A percentile compares a stretch with the other conserved stretches of the same genome.
Evolutionary conservation across 176 grass and related monocot genomes (phyloP).

Genomic region (Hordeum marinum): DNA sequence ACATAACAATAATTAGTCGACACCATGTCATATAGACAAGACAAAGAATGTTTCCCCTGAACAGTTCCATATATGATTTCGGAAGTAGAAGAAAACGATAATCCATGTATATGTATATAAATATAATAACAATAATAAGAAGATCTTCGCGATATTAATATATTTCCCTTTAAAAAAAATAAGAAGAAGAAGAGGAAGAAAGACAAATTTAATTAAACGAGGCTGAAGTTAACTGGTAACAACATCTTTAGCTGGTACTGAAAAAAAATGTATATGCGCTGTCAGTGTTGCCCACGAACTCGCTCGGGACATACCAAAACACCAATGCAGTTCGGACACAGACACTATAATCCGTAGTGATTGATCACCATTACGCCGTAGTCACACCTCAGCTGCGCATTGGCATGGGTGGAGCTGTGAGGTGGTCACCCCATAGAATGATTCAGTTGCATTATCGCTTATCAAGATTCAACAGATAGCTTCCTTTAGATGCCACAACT

Average conservation of each 20-base stretch:
- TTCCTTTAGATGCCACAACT: not conserved
- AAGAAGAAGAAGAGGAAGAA: not conserved
- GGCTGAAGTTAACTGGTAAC: not conserved
- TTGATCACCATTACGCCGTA: not conserved
- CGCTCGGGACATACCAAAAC: not conserved
- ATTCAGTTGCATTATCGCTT: not conserved
- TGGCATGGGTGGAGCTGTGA: constrained; percentile 20
- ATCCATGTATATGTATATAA: too few relatives aligned
- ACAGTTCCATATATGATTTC: not conserved
- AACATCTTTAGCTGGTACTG: not conserved
- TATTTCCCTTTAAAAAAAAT: too few relatives aligned
- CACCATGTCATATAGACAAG: not conserved
- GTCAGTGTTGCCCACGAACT: not conserved
- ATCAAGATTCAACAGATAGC: not conserved
- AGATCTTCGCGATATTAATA: too few relatives aligned
- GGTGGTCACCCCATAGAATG: constrained; percentile 18
- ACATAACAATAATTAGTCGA: not conserved
- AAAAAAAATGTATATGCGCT: too few relatives aligned
- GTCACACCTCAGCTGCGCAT: constrained; percentile 13
- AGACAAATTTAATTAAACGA: not conserved
- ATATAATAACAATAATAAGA: not conserved
- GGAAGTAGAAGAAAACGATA: too few relatives aligned
- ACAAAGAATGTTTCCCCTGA: not conserved
- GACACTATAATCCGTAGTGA: not conserved
- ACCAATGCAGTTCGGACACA: not conserved